These are phyloP conservation scores for Blastobotrys elegans DNA, from an alignment of 1,139 yeast genomes.

Conservation along the genomic window DNA sequence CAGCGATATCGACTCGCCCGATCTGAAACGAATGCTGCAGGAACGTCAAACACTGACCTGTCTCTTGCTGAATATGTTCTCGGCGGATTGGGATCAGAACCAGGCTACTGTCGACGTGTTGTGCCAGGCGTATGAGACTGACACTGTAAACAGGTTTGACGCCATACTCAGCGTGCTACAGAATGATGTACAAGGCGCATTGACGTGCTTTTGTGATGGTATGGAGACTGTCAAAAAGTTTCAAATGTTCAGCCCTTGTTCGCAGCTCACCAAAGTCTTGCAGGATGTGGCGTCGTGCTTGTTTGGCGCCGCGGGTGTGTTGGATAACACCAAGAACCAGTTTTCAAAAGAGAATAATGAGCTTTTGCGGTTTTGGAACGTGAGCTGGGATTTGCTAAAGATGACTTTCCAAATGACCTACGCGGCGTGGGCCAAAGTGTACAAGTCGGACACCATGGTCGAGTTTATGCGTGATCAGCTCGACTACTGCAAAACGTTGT, in stretches of 20 bases:
- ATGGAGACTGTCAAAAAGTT: slow-evolving; percentile 41
- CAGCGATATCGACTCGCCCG: slow-evolving; percentile 43
- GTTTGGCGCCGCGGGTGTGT: slow-evolving; percentile 61
- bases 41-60: slow-evolving; percentile 26
- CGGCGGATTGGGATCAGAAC: slow-evolving; percentile 23
- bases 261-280: slow-evolving; percentile 65
- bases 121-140: slow-evolving; percentile 68
- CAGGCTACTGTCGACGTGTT: slow-evolving; percentile 61
- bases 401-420: slow-evolving; percentile 66
- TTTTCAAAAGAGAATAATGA: slow-evolving; percentile 26
- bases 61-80: slow-evolving; percentile 24
- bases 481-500: slow-evolving; percentile 65
- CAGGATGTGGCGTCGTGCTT: slow-evolving; percentile 68
- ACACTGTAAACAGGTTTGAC: slow-evolving; percentile 59
- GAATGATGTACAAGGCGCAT: slow-evolving; percentile 40
- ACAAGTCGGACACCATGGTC: slow-evolving; percentile 53
- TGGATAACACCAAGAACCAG: slow-evolving; percentile 29
- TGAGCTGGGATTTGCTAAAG: slow-evolving; percentile 65
- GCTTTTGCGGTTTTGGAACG: slow-evolving; percentile 52
- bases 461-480: slow-evolving; percentile 85
- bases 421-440: slow-evolving; percentile 57
- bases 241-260: slow-evolving; percentile 65
- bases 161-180: slow-evolving; percentile 56
- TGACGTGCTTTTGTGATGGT: slow-evolving; percentile 46
- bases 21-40: slow-evolving; percentile 40